Evolutionary conservation across 495 filamentous ascomycete species (phyloP), one percentile per base, ranked within the genome.

Genomic region (Annulohypoxylon stygium): DNA sequence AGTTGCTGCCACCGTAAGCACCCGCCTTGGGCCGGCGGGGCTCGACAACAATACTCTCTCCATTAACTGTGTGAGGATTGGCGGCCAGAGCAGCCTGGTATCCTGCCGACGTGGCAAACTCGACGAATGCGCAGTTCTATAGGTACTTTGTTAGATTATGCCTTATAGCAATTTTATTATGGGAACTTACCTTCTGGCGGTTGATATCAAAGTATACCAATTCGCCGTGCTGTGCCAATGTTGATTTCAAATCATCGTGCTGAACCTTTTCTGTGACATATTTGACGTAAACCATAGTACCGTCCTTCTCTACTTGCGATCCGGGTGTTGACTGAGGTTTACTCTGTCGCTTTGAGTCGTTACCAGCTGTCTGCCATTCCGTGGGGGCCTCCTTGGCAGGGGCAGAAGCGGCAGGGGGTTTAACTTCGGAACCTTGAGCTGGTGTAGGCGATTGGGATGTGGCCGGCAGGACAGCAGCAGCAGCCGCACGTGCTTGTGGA

Each of bases 91-190:
- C 96, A 68, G 92, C 91, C 73, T 90, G 84, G 79, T 95, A 98
- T 20, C 88, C 93, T 53, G 93, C 86, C 53, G 88, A 76, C 43
- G 92, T 92, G 74, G 89, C 90, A 78, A 97, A 99, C 78, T 99
- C 97, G 69, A 97, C 92, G 78, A 97, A 97, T 30, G 96, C 97
- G 77, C 94, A 97, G 84, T 94, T 98, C 97, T 98, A 30, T 30
- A 30, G 3, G 75, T 30, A 60, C 61, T 51, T 16, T 63, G 74
- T 84, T 76, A 79, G 77, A 53, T 61, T 18, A 26, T 25, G 20
- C 51, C 65, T 57, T 65, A 61, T 64, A 37, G 43, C 12, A 5
- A 65, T 33, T 5, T 4, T 50, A 34, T 61, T 20, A 18, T 12
- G 60, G 25, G 37, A 57, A 74, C 88, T 75, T 88, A 97, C 95